Conservation (phyloP, 768 basidiomycete genomes). For the Calocybe gangraenosa region DNA sequence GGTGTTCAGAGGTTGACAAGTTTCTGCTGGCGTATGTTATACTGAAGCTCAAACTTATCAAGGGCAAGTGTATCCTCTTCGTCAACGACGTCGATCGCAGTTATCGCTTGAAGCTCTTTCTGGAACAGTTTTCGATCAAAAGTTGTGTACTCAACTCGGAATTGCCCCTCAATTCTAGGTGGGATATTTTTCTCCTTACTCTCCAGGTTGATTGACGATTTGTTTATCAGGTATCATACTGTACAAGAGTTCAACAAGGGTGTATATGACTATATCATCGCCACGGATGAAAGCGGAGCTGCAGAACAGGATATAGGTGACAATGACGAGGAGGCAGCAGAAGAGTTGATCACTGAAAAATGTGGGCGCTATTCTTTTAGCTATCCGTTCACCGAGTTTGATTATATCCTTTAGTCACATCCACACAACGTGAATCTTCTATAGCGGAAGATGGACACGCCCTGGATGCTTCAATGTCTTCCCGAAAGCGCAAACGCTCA, state of each 20-base stretch:
- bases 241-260: slow-evolving; percentile 99
- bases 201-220: not conserved
- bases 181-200: not conserved
- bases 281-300: slow-evolving; percentile 83
- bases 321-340: slow-evolving; percentile 39
- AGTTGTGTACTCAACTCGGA: slow-evolving; percentile 96
- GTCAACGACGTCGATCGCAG: slow-evolving; percentile 94
- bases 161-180: slow-evolving; percentile 91
- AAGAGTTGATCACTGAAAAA: slow-evolving; percentile 34
- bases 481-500: slow-evolving; percentile 57
- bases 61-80: slow-evolving; percentile 95
- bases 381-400: not conserved
- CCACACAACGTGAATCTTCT: slow-evolving; percentile 45
- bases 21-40: slow-evolving; percentile 96
- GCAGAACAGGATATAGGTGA: slow-evolving; percentile 39
- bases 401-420: slow-evolving; percentile 36
- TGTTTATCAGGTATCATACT: slow-evolving; percentile 78
- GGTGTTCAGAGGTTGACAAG: slow-evolving; percentile 93
- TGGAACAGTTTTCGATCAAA: slow-evolving; percentile 96
- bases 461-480: slow-evolving; percentile 15
- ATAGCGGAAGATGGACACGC: slow-evolving; percentile 18
- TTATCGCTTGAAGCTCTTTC: slow-evolving; percentile 95
- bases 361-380: slow-evolving; percentile 20
- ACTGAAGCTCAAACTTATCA: slow-evolving; percentile 91
- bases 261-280: slow-evolving; percentile 97